These are phyloP conservation scores for Cryoendolithus antarcticus DNA, from an alignment of 2,329 filamentous ascomycete species.

Conservation along the genomic window DNA sequence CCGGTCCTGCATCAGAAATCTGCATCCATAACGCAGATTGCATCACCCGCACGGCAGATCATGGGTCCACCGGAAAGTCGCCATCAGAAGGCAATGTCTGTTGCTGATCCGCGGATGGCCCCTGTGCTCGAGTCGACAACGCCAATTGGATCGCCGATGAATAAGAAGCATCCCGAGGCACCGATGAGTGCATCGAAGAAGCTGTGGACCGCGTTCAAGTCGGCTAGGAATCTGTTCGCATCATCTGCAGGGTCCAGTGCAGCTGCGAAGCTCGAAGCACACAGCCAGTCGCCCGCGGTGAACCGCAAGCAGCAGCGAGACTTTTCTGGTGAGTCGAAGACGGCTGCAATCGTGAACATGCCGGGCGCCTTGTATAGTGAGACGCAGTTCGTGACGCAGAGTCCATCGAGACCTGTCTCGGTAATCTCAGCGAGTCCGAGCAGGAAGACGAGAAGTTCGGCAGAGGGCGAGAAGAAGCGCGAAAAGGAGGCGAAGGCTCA, in stretches of 20 bases:
- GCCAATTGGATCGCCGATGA: conserved; percentile 42
- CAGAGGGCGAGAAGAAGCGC: conserved; percentile 49
- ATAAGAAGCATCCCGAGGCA: conserved; percentile 51
- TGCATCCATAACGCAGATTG: conserved; percentile 23
- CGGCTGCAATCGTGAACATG: conserved; percentile 17
- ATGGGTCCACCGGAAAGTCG: conserved; percentile 23
- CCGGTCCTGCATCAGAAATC: conserved; percentile 24
- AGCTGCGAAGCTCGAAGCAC: conserved; percentile 44
- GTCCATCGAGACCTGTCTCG: conserved; percentile 14
- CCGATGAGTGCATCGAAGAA: conserved; percentile 88
- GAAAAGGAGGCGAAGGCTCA: conserved; percentile 52
- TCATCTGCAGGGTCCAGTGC: conserved; percentile 53
- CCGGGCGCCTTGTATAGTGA: conserved; percentile 21
- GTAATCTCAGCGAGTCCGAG: conserved; percentile 19
- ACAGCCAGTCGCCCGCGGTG: conserved; percentile 15
- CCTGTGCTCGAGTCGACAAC: conserved; percentile 37
- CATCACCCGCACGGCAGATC: conserved; percentile 34
- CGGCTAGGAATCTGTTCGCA: conserved; percentile 72
- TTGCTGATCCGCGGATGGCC: conserved; percentile 28
- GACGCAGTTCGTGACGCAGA: conserved; percentile 12
- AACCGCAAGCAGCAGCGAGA: conserved; percentile 10
- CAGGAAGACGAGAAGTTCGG: conserved; percentile 46
- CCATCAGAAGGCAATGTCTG: conserved; percentile 46
- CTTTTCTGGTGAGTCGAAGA: conserved; percentile 9
- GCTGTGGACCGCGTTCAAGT: conserved; percentile 79